Percentiles rank a stretch among this genome's conserved stretches.
Conservation (phyloP, 441 rosid species). For the Adansonia gregorii region DNA sequence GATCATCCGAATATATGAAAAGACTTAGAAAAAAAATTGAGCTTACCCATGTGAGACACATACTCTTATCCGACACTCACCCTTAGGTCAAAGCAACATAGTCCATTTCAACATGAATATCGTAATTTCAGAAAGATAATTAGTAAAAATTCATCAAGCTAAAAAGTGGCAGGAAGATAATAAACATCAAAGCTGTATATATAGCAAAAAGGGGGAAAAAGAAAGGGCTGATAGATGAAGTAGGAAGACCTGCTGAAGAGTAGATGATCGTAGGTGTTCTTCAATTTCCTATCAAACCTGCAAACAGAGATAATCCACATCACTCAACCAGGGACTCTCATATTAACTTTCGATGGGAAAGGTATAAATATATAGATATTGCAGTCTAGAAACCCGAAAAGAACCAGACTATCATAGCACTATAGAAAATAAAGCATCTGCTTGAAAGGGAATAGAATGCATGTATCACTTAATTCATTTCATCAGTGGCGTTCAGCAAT, state of each 20-base stretch:
- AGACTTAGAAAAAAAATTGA: too few relatives aligned
- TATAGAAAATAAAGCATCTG: not conserved
- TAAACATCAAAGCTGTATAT: not conserved
- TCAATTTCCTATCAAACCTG: slow-evolving; percentile 95
- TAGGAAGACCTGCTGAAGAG: slow-evolving; percentile 88
- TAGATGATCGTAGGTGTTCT: slow-evolving; percentile 84
- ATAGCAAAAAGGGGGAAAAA: not conserved
- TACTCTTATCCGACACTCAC: too few relatives aligned
- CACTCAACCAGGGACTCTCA: not conserved
- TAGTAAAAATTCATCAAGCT: slow-evolving; percentile 1
- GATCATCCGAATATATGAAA: too few relatives aligned
- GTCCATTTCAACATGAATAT: not conserved
- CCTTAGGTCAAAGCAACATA: too few relatives aligned
- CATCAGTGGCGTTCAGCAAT: not conserved
- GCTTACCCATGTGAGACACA: too few relatives aligned
- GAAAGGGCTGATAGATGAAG: slow-evolving; percentile 16
- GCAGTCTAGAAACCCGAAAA: not conserved
- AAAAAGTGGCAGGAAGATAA: not conserved
- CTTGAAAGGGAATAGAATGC: not conserved
- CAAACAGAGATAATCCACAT: slow-evolving; percentile 26
- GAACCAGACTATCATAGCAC: not conserved
- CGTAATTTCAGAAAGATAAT: not conserved
- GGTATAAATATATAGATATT: not conserved
- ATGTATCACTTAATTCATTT: not conserved
- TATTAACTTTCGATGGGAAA: not conserved